These are phyloP conservation scores for Fragilaria crotonensis DNA, from an alignment of 108 stramenopile genomes.

Conservation along the genomic window DNA sequence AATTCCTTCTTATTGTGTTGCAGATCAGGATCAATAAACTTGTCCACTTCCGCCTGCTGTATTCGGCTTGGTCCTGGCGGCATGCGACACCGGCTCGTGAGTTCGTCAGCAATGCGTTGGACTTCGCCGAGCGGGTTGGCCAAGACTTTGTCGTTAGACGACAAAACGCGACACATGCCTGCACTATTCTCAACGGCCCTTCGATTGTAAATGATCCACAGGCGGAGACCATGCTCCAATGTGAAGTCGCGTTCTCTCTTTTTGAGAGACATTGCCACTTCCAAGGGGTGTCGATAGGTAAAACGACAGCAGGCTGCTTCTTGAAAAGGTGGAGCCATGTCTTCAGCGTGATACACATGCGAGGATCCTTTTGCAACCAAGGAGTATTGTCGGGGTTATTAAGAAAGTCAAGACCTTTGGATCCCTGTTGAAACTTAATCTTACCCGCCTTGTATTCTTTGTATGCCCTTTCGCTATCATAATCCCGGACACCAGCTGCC, in stretches of 20 bases:
- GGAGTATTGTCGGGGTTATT: slow-evolving; percentile 59
- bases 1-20: slow-evolving; percentile 63
- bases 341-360: slow-evolving; percentile 84
- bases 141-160: slow-evolving; percentile 72
- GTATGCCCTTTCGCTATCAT: slow-evolving; percentile 53
- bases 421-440: slow-evolving; percentile 52
- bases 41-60: slow-evolving; percentile 52
- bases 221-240: slow-evolving; percentile 56
- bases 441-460: slow-evolving; percentile 38
- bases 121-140: slow-evolving; percentile 60
- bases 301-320: slow-evolving; percentile 78
- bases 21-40: slow-evolving; percentile 72
- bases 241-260: slow-evolving; percentile 57
- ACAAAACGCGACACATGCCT: slow-evolving; percentile 67
- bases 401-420: slow-evolving; percentile 46
- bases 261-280: slow-evolving; percentile 85
- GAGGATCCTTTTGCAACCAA: slow-evolving; percentile 89
- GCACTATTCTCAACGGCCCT: slow-evolving; percentile 64
- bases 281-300: slow-evolving; percentile 89
- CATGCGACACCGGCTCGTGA: slow-evolving; percentile 60
- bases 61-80: slow-evolving; percentile 52
- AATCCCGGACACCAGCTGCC: slow-evolving; percentile 53
- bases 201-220: slow-evolving; percentile 89
- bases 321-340: slow-evolving; percentile 80
- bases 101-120: slow-evolving; percentile 65